A percentile compares a stretch with the other conserved stretches of the same genome.
These are phyloP conservation scores for Chimonanthus salicifolius DNA, from an alignment of 164 flowering plant genomes.

Conservation along the genomic window DNA sequence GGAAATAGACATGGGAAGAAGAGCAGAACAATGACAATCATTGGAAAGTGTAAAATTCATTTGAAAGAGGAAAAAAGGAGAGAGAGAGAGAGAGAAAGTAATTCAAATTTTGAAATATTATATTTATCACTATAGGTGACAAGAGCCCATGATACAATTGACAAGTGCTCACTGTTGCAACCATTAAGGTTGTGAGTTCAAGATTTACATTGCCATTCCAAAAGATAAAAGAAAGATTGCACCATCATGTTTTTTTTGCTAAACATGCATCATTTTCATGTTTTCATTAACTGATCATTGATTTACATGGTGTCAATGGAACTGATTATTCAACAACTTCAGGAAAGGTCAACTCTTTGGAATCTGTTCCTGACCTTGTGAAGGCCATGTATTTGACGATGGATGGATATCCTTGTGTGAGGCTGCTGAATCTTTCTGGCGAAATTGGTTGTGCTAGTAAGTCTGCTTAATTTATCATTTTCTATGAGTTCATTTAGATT, in stretches of 20 bases:
- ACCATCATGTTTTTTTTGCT: not conserved
- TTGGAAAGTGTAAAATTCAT: too few species aligned
- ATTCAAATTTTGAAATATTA: too few species aligned
- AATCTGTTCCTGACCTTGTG: constrained; percentile 91
- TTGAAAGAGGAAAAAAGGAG: too few species aligned
- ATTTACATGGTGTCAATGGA: not conserved
- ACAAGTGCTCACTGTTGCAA: too few species aligned
- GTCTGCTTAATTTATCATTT: constrained; percentile 16
- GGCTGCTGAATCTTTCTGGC: constrained; percentile 82
- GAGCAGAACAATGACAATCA: too few species aligned
- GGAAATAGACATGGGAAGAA: too few species aligned
- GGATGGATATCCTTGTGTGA: constrained; percentile 85
- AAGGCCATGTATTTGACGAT: constrained; percentile 62
- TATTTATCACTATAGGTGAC: too few species aligned
- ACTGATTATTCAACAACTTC: constrained; percentile 16
- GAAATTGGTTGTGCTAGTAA: constrained; percentile 95
- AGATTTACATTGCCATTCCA: not conserved
- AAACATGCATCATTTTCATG: too few species aligned
- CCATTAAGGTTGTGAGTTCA: not conserved
- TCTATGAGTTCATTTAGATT: not conserved
- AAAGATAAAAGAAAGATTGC: not conserved
- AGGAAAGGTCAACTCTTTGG: constrained; percentile 38
- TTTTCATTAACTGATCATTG: not conserved
- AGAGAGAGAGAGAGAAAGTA: too few species aligned
- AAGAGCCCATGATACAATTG: too few species aligned